Conservation (phyloP, 495 filamentous ascomycete species). For the Neurospora tetraspora region DNA sequence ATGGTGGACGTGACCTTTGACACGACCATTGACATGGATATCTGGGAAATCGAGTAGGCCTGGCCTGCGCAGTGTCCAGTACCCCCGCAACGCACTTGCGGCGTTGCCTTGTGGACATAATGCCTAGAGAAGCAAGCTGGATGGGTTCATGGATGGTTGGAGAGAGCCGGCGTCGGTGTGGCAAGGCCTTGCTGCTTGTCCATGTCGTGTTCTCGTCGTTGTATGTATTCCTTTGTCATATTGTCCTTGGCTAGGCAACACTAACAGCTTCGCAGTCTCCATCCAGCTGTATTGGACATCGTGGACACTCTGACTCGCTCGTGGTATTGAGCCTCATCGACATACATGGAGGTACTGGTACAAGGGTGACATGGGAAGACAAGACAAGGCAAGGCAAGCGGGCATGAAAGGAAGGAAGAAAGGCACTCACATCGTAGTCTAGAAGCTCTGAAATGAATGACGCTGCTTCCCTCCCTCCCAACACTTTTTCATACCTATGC, state of each 20-base stretch:
- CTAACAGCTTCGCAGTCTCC: not conserved
- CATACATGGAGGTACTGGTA: not conserved
- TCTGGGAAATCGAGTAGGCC: no score
- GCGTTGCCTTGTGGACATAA: not conserved
- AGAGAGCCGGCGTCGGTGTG: not conserved
- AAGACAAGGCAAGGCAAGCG: not conserved
- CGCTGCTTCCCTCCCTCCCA: not conserved
- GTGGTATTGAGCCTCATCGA: no score
- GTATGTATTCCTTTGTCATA: no score
- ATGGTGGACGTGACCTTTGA: no score
- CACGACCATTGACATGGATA: no score
- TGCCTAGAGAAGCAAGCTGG: not conserved
- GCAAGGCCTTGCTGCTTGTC: no score
- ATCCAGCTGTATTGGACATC: not conserved
- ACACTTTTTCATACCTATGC: not conserved
- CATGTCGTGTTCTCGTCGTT: not conserved
- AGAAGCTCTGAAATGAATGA: not conserved
- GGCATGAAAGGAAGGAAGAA: not conserved
- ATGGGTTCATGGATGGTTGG: not conserved
- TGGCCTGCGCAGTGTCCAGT: no score
- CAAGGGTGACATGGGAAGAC: not conserved
- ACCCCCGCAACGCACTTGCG: no score
- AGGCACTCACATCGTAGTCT: not conserved
- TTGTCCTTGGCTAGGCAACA: not conserved
- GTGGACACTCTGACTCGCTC: no score